Conservation (phyloP, 2,329 filamentous ascomycete genomes). For the Calonectria pteridis region DNA sequence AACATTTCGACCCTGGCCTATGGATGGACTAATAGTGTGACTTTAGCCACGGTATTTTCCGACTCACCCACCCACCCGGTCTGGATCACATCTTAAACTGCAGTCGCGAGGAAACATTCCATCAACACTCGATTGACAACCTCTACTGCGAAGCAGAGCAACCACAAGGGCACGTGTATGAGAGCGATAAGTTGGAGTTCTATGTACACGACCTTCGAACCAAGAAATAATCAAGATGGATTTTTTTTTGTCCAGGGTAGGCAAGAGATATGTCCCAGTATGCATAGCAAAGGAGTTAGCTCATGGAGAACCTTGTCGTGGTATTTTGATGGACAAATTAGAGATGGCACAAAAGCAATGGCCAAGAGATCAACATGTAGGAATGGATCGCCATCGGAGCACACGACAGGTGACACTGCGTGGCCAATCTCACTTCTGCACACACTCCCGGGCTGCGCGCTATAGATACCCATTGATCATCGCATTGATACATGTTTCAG, state of each 20-base stretch:
- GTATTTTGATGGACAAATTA: conserved; percentile 2
- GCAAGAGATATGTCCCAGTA: not conserved
- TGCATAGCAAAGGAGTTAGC: conserved; percentile 43
- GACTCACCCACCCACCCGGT: conserved; percentile 92
- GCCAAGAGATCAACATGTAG: conserved; percentile 10
- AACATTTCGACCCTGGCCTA: not conserved
- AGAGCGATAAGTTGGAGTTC: conserved; percentile 74
- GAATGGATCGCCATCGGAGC: not conserved
- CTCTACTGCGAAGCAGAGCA: conserved; percentile 82
- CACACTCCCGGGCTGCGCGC: not conserved
- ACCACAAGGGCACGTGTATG: conserved; percentile 77
- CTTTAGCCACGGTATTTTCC: conserved; percentile 88
- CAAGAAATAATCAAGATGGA: conserved; percentile 28
- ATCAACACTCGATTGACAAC: conserved; percentile 76
- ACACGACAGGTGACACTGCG: not conserved
- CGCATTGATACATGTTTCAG: not conserved
- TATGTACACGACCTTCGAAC: conserved; percentile 66
- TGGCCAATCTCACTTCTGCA: not conserved
- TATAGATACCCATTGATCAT: not conserved
- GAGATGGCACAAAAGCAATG: conserved; percentile 15
- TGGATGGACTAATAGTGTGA: not conserved
- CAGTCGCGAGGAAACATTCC: conserved; percentile 83
- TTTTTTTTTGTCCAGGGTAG: not conserved
- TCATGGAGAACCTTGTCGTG: conserved; percentile 2
- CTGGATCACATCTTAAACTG: conserved; percentile 88